These are phyloP conservation scores for Camellia lanceoleosa DNA, from an alignment of 148 eudicot species.

Conservation along the genomic window DNA sequence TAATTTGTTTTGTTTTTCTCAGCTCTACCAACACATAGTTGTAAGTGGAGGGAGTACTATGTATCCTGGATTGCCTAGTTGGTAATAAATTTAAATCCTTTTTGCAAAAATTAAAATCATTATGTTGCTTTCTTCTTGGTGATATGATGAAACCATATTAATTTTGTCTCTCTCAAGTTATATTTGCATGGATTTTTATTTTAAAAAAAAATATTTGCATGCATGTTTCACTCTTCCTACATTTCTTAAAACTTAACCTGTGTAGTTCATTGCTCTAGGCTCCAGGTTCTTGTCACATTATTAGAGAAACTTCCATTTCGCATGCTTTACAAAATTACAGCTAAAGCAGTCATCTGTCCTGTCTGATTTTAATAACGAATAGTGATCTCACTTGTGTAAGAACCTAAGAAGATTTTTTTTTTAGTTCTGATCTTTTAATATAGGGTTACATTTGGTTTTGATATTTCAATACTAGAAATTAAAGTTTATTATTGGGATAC, in stretches of 20 bases:
- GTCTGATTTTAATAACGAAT: no score
- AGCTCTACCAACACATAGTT: constrained; percentile 98
- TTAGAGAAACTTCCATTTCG: constrained; percentile 4
- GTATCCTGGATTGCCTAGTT: constrained; percentile 98
- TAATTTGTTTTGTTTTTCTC: constrained; percentile 35
- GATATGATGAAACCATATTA: no score
- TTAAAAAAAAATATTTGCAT: no score
- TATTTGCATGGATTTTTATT: not conserved
- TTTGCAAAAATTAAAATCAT: not conserved
- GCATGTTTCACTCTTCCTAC: no score
- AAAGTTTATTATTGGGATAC: not conserved
- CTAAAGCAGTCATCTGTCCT: not conserved
- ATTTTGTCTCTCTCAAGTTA: not conserved
- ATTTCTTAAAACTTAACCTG: not conserved
- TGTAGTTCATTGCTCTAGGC: not conserved
- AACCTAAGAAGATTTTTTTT: no score
- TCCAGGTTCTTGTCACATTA: not conserved
- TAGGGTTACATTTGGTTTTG: no score
- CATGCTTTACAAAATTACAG: not conserved
- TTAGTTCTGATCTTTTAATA: no score
- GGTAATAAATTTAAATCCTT: constrained; percentile 43
- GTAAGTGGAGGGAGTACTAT: constrained; percentile 97
- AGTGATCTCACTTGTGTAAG: no score
- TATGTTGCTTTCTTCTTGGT: not conserved
- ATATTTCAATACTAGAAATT: no score